Conservation (phyloP, 805 yeast species). For the Suhomyces pyralidae region DNA sequence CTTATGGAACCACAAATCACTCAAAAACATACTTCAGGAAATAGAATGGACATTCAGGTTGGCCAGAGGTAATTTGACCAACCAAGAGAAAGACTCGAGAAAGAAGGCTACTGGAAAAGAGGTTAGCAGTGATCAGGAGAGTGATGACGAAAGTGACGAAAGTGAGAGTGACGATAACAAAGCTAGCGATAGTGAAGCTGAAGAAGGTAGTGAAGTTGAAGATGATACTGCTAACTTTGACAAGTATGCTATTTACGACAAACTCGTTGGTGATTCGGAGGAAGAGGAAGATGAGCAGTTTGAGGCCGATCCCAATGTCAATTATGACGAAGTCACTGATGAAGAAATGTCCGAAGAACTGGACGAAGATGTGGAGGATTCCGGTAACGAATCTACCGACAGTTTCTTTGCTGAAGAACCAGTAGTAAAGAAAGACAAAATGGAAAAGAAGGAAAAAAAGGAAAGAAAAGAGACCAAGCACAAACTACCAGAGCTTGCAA, state of each 20-base stretch:
- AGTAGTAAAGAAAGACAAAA: constrained; percentile 13
- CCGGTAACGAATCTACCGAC: constrained; percentile 19
- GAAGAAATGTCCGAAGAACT: constrained; percentile 41
- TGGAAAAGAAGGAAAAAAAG: constrained; percentile 17
- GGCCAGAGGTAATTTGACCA: constrained; percentile 44
- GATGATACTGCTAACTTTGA: constrained; percentile 19
- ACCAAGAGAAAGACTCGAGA: constrained; percentile 32
- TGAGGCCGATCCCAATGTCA: constrained; percentile 32
- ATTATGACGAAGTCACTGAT: constrained; percentile 64
- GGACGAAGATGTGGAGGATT: constrained; percentile 11
- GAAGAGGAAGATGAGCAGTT: constrained; percentile 33
- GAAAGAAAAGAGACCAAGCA: constrained; percentile 26
- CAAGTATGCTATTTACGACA: constrained; percentile 35
- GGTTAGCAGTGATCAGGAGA: constrained; percentile 11
- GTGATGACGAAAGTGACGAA: constrained; percentile 13
- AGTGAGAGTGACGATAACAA: constrained; percentile 15
- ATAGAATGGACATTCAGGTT: constrained; percentile 45
- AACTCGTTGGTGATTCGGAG: constrained; percentile 42
- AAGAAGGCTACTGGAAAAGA: constrained; percentile 20
- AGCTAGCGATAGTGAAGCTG: constrained; percentile 15
- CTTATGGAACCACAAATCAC: constrained; percentile 42
- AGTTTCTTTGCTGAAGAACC: constrained; percentile 34
- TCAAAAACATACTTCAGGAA: constrained; percentile 35
- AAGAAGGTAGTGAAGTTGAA: constrained; percentile 16
- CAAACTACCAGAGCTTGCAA: constrained; percentile 63